Percentiles rank a stretch among this genome's conserved stretches.
Conservation (phyloP, 495 filamentous ascomycete species). For the Penicillium egyptiacum region DNA sequence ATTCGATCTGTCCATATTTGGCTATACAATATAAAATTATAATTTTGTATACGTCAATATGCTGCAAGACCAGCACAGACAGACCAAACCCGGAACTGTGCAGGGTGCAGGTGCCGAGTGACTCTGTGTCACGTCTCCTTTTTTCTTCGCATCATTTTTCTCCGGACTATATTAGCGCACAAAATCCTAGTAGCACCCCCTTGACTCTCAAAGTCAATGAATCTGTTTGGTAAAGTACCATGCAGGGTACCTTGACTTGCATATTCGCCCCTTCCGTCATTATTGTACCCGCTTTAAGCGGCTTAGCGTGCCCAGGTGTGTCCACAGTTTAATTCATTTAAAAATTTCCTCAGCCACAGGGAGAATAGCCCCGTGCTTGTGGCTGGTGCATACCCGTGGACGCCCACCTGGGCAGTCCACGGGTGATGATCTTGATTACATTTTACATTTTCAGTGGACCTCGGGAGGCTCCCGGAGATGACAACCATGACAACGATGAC, state of each 20-base stretch:
- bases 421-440: slow-evolving; percentile 26
- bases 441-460: slow-evolving; percentile 14
- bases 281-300: slow-evolving; percentile 13
- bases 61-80: slow-evolving; percentile 21
- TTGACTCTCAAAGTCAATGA: background rate
- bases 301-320: slow-evolving; percentile 9
- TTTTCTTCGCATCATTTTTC: slow-evolving; percentile 9
- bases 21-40: background rate
- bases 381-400: slow-evolving; percentile 22
- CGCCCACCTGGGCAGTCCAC: too few species aligned
- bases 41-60: slow-evolving; percentile 6
- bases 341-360: slow-evolving; percentile 7
- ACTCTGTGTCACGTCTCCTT: slow-evolving; percentile 10
- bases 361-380: background rate
- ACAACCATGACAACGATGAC: slow-evolving; percentile 1
- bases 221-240: slow-evolving; percentile 4
- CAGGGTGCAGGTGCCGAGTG: slow-evolving; percentile 23
- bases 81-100: slow-evolving; percentile 23
- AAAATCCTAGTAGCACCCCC: slow-evolving; percentile 6
- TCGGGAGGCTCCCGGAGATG: slow-evolving; percentile 6
- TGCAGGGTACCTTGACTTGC: slow-evolving; percentile 29
- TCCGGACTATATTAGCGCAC: slow-evolving; percentile 1
- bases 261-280: slow-evolving; percentile 45
- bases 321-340: slow-evolving; percentile 18
- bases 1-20: background rate